These are phyloP conservation scores for Xylaria palmicola DNA, from an alignment of 495 filamentous ascomycete species.

Conservation along the genomic window DNA sequence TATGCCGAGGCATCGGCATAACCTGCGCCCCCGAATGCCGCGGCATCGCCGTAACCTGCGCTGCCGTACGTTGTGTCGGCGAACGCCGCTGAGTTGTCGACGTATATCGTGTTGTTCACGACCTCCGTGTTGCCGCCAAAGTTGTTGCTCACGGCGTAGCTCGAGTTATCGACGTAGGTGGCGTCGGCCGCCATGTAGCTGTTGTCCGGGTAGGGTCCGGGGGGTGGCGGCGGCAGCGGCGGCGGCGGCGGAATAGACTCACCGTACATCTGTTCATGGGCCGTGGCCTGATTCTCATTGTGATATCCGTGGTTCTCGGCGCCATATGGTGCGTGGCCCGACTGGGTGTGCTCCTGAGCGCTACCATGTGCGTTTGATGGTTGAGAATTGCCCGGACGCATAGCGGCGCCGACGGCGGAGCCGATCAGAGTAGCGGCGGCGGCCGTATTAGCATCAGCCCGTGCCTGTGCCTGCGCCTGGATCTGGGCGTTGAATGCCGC, in stretches of 20 bases:
- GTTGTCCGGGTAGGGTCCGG: conserved; percentile 12
- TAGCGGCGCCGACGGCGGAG: conserved; percentile 4
- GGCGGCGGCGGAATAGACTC: conserved; percentile 12
- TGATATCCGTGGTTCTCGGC: conserved; percentile 6
- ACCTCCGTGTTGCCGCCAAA: conserved; percentile 2
- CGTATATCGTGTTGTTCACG: conserved; percentile 12
- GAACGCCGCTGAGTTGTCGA: background rate
- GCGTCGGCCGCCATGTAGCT: conserved; percentile 6
- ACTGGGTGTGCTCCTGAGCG: background rate
- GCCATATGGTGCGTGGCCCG: conserved; percentile 9
- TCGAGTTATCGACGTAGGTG: conserved; percentile 17
- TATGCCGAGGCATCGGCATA: conserved; percentile 4
- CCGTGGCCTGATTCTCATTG: conserved; percentile 9
- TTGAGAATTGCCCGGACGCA: conserved; percentile 3
- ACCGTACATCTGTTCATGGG: conserved; percentile 13
- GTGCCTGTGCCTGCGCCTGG: background rate
- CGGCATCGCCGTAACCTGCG: conserved; percentile 7
- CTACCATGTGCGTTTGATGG: conserved; percentile 13
- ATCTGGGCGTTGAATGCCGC: background rate
- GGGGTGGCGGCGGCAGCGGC: too few species aligned
- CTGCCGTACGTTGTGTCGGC: conserved; percentile 14
- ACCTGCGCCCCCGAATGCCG: background rate
- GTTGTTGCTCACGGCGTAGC: background rate
- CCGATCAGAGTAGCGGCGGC: background rate
- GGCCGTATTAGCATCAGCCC: background rate